These are phyloP conservation scores for Cubamyces lactineus DNA, from an alignment of 768 basidiomycete genomes.

Conservation along the genomic window DNA sequence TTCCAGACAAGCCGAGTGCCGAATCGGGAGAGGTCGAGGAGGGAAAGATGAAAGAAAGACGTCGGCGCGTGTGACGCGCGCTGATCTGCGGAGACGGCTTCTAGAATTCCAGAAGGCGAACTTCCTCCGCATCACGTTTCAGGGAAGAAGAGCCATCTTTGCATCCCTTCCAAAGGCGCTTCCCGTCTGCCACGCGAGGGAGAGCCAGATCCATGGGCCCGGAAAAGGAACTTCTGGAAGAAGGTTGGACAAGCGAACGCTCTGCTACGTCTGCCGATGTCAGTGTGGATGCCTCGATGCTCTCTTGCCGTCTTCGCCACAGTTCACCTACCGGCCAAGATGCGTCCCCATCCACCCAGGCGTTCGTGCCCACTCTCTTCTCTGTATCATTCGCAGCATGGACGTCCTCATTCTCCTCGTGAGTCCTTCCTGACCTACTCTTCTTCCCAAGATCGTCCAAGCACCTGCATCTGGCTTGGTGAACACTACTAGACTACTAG, in stretches of 20 bases:
- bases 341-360: too few species aligned
- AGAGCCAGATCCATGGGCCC: constrained; percentile 11
- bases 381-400: too few species aligned
- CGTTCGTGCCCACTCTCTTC: too few species aligned
- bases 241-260: background rate
- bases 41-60: constrained; percentile 21
- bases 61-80: constrained; percentile 15
- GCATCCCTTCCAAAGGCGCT: constrained; percentile 1
- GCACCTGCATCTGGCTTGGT: too few species aligned
- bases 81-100: constrained; percentile 18
- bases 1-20: background rate
- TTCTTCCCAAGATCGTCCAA: too few species aligned
- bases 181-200: constrained; percentile 6
- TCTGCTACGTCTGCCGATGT: background rate
- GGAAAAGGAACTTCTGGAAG: constrained; percentile 10
- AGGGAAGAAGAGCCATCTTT: constrained; percentile 22
- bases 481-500: too few species aligned
- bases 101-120: constrained; percentile 18
- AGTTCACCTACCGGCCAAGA: too few species aligned
- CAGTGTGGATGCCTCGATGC: constrained; percentile 10
- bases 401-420: too few species aligned
- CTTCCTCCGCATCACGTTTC: constrained; percentile 21
- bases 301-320: constrained; percentile 1
- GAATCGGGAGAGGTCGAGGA: constrained; percentile 15
- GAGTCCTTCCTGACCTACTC: too few species aligned